Evolutionary conservation across 2,329 filamentous ascomycete species (phyloP), one percentile per base, ranked within the genome.

Genomic region (Scedosporium apiospermum): DNA sequence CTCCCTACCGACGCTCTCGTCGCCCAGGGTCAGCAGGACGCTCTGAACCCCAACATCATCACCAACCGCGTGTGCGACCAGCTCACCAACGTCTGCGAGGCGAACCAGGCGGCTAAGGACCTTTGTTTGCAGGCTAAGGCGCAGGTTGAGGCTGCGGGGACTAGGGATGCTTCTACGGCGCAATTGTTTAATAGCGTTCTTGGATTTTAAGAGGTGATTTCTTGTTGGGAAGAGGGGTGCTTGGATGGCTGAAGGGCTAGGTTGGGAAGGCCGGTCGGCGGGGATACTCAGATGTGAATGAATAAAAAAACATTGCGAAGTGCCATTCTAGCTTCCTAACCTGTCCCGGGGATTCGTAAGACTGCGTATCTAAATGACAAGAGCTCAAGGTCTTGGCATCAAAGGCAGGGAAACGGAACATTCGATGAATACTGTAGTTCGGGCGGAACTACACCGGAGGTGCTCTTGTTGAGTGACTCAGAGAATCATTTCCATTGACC

Each of bases 1-100:
- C 84, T 87, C 72, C 81, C 88, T 59, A 80, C 80, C 57, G 87
- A 89, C 70, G 75, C 83, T 7, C 74, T 82, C n/a, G 80, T 88
- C 63, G 81, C 83, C 66, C 76, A 84, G 69, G 69, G 71, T 62
- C 86, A 89, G 73, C 74, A 84, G 68, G 87, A 89, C 70, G 86
- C 86, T 6, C 77, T 89, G 57, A 89, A 89, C 81, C 86, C 86
- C 63, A 83, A 84, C 77, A 89, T 89, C 78, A 89, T 89, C 77
- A 88, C 85, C 71, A 88, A 88, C 79, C 82, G 85, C 65, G 85
- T 89, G 72, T 86, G 84, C 73, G 86, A 89, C 73, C 85, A 88
- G 76, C 79, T 89, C 64, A 80, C 74, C 70, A 89, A 88, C 74
- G 84, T 87, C 44, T 89, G 87, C 74, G 75, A 77, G 44, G 86